Base-by-base conservation (phyloP, 441 rosid species). In the Oxalis stricta region DNA sequence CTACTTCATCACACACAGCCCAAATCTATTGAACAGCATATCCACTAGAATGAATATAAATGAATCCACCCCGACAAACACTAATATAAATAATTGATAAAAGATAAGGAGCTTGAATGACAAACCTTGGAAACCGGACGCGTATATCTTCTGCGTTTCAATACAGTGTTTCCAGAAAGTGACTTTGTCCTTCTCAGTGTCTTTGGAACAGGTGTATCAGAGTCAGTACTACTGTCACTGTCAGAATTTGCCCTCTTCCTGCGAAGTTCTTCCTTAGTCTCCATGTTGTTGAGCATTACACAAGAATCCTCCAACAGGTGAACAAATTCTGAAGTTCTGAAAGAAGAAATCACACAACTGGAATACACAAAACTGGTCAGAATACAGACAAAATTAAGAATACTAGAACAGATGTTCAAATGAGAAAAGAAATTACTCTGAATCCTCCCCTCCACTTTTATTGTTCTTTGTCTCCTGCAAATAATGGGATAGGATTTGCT, bases 381-480 rank as follows among this genome's bases (percentile, higher is more conserved):
- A 54, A 50, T 17, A 54, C 38, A 30, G 44, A 46, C 36, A 23
- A 46, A 56, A 26, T 55, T 11, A 39, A 49, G 44, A 56, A 41
- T 21, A 31, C 18, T 35, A 36, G 11, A 21, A 44, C 55, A 47
- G 36, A 48, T 36, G 50, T 52, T 49, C 42, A 16, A n/a, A 15
- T 38, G 19, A 40, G 69, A 71, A 53, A 19, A 59, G 61, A 49
- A 58, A 53, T 77, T 73, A 77, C 79, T 61, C 76, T 69, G 71
- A 72, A 46, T 58, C 59, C 54, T 73, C 79, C 66, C 36, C 58
- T 49, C 67, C 77, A 60, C 59, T 72, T 36, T 49, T 53, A 52
- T 43, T 48, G 64, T 76, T 68, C 61, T 61, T 70, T 69, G 70
- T 70, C 53, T 66, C 87, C 94, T 82, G 84, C 52, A 53, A 61